Percentiles rank a stretch among this genome's conserved stretches.
These are phyloP conservation scores for Aspergillus amoenus DNA, from an alignment of 2,329 filamentous ascomycete species.

Conservation along the genomic window DNA sequence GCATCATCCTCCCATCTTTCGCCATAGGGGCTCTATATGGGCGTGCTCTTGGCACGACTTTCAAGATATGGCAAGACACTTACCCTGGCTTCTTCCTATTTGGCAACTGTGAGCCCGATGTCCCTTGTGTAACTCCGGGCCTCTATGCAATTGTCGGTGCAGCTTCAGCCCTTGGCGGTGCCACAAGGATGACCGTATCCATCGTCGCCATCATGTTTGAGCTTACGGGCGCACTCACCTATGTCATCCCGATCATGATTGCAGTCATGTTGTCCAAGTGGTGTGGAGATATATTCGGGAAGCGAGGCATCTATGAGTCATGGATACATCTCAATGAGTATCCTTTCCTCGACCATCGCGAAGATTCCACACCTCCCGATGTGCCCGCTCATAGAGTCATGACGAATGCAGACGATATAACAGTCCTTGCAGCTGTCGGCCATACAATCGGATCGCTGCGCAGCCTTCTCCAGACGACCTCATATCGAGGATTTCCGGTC, in stretches of 20 bases:
- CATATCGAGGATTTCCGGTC: constrained; percentile 89
- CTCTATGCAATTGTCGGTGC: constrained; percentile 97
- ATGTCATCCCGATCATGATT: constrained; percentile 98
- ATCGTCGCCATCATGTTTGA: constrained; percentile 99
- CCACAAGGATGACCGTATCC: constrained; percentile 94
- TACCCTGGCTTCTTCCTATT: constrained; percentile 79
- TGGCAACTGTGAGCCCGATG: constrained; percentile 76
- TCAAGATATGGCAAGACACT: constrained; percentile 82
- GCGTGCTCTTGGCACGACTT: constrained; percentile 81
- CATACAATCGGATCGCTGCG: constrained; percentile 80
- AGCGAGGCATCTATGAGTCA: constrained; percentile 90
- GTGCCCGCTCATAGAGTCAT: constrained; percentile 85
- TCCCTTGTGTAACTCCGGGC: constrained; percentile 85
- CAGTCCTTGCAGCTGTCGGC: constrained; percentile 80
- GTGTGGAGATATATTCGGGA: constrained; percentile 93
- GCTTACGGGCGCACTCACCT: constrained; percentile 90
- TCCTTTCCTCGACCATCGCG: constrained; percentile 89
- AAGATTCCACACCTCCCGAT: constrained; percentile 75
- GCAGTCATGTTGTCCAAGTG: constrained; percentile 98
- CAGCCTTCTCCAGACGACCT: constrained; percentile 68
- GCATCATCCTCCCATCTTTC: constrained; percentile 94
- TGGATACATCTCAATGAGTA: constrained; percentile 98
- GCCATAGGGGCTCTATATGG: constrained; percentile 90
- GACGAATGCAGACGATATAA: constrained; percentile 87
- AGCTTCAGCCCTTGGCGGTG: constrained; percentile 87